Evolutionary conservation across 169 alveolate species (phyloP).

Genomic region (Amoebophrya sp.): DNA sequence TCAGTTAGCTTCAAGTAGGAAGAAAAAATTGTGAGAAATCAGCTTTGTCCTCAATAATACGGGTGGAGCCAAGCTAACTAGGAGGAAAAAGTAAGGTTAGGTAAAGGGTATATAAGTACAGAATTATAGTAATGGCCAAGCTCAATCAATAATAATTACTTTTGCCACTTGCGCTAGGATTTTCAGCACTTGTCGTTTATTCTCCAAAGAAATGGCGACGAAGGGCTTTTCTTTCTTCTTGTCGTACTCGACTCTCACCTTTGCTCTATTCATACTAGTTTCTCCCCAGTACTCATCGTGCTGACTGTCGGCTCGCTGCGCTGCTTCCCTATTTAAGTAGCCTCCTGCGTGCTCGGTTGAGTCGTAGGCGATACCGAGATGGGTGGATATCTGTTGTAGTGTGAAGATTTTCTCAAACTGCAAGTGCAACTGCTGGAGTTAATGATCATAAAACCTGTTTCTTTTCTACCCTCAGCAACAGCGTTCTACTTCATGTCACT

Average conservation of each 20-base stretch:
- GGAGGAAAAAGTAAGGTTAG: too few relatives aligned
- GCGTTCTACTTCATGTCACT: too few relatives aligned
- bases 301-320: not conserved
- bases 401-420: not conserved
- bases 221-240: not conserved
- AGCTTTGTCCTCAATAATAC: too few relatives aligned
- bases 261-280: not conserved
- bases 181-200: not conserved
- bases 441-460: not conserved
- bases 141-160: too few relatives aligned
- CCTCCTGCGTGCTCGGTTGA: not conserved
- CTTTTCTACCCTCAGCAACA: too few relatives aligned
- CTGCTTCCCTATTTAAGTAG: not conserved
- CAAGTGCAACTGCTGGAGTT: not conserved
- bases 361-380: not conserved
- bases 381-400: not conserved
- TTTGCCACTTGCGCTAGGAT: not conserved
- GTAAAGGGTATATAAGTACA: too few relatives aligned
- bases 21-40: too few relatives aligned
- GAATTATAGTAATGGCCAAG: too few relatives aligned
- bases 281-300: constrained; percentile 11
- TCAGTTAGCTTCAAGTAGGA: too few relatives aligned
- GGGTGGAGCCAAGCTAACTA: too few relatives aligned
- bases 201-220: not conserved
- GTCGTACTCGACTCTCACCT: not conserved